These are phyloP conservation scores for Neophaeococcomyces aloes DNA, from an alignment of 2,329 filamentous ascomycete species.

Conservation along the genomic window DNA sequence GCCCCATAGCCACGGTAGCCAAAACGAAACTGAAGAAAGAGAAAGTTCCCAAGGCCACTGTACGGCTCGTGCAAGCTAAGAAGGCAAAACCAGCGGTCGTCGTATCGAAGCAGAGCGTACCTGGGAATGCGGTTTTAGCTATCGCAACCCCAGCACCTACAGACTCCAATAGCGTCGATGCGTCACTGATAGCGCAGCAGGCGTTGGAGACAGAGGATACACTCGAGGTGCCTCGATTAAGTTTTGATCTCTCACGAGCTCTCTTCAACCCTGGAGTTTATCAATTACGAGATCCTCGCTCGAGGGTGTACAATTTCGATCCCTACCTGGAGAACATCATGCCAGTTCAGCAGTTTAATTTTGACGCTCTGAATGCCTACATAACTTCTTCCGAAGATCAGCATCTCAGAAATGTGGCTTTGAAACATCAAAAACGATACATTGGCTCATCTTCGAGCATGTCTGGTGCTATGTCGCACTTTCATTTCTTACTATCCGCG, in stretches of 20 bases:
- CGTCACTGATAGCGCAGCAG: neutral
- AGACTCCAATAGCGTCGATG: neutral
- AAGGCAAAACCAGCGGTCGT: too few relatives aligned
- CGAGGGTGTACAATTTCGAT: conserved; percentile 90
- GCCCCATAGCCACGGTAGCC: too few relatives aligned
- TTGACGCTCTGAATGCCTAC: conserved; percentile 72
- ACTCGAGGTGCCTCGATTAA: conserved; percentile 16
- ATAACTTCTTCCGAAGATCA: conserved; percentile 82
- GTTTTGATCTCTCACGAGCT: conserved; percentile 64
- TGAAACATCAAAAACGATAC: conserved; percentile 61
- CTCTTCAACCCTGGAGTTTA: conserved; percentile 93
- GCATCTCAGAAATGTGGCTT: conserved; percentile 51
- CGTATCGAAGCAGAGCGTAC: too few relatives aligned
- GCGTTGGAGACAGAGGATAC: conserved; percentile 7
- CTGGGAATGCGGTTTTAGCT: neutral
- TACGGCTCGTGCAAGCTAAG: too few relatives aligned
- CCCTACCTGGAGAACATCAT: conserved; percentile 89
- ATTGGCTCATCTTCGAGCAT: conserved; percentile 95
- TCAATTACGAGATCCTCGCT: conserved; percentile 76
- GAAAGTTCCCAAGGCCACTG: too few relatives aligned
- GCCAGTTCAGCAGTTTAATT: conserved; percentile 88
- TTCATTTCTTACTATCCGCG: conserved; percentile 78
- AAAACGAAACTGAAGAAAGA: too few relatives aligned
- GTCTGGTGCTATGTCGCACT: conserved; percentile 77
- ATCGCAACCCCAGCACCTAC: neutral